A percentile compares a stretch with the other conserved stretches of the same genome.
Evolutionary conservation across 1,284 basidiomycete genomes (phyloP).

Genomic region (Rhodotorula sp.): DNA sequence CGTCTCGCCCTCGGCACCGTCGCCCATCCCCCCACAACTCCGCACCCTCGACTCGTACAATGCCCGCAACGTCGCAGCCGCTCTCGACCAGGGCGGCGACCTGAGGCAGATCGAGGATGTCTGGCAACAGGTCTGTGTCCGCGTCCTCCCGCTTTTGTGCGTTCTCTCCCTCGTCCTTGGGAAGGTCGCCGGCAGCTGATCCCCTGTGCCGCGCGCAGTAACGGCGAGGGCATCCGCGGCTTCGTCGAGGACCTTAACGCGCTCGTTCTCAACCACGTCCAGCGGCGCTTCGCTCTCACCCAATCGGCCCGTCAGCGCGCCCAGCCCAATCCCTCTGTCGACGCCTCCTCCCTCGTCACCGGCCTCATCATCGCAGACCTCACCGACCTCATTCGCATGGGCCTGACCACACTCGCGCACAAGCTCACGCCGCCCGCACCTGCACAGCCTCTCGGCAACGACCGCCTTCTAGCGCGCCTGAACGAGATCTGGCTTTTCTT

Average conservation of each 20-base stretch:
- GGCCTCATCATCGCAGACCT: constrained; percentile 72
- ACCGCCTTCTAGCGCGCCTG: constrained; percentile 51
- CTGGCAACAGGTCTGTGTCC: constrained; percentile 41
- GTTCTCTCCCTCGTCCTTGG: neutral
- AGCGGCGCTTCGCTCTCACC: constrained; percentile 53
- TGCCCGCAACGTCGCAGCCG: constrained; percentile 33
- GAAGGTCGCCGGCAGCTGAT: neutral
- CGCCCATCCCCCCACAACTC: neutral
- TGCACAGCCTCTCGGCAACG: constrained; percentile 2
- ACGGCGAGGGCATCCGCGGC: constrained; percentile 81
- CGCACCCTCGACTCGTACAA: constrained; percentile 28
- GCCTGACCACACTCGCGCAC: constrained; percentile 88
- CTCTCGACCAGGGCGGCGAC: constrained; percentile 29
- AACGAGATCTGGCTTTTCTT: constrained; percentile 93
- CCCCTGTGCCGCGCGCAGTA: constrained; percentile 59
- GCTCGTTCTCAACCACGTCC: constrained; percentile 74
- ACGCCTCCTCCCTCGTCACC: constrained; percentile 49
- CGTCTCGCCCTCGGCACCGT: neutral
- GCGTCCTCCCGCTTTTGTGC: constrained; percentile 41
- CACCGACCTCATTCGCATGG: constrained; percentile 75
- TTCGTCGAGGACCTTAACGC: constrained; percentile 90
- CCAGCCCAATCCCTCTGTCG: constrained; percentile 9
- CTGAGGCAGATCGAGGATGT: constrained; percentile 32
- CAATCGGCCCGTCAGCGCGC: constrained; percentile 43
- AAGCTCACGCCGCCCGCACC: constrained; percentile 58